These are phyloP conservation scores for Macadamia integrifolia DNA, from an alignment of 164 flowering plant genomes.

Conservation along the genomic window DNA sequence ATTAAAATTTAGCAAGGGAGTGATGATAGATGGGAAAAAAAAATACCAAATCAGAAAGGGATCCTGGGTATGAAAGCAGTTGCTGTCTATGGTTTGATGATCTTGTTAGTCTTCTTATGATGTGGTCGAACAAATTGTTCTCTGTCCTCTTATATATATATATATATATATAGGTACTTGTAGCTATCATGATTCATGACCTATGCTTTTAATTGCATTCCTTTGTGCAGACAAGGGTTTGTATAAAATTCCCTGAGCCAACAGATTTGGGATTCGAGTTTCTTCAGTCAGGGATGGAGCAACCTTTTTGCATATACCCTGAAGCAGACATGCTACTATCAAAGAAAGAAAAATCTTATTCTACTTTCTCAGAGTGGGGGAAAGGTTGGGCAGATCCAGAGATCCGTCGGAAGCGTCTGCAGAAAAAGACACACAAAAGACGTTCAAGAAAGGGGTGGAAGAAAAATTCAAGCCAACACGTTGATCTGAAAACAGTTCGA, in stretches of 20 bases:
- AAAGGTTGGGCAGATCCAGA: conserved; percentile 97
- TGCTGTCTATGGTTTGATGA: too few species aligned
- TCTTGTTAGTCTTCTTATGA: too few species aligned
- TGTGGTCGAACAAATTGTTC: too few species aligned
- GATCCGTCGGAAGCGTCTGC: conserved; percentile 69
- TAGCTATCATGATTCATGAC: background rate
- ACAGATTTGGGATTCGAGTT: conserved; percentile 52
- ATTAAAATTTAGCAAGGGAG: too few species aligned
- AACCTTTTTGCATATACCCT: conserved; percentile 43
- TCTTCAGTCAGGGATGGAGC: conserved; percentile 29
- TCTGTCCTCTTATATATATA: too few species aligned
- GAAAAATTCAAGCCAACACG: conserved; percentile 20
- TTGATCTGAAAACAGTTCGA: conserved; percentile 36
- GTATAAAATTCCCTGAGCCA: conserved; percentile 59
- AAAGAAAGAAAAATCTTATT: conserved; percentile 26
- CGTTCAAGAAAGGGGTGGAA: conserved; percentile 22
- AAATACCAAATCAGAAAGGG: too few species aligned
- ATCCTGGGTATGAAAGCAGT: too few species aligned
- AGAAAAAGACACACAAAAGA: conserved; percentile 22
- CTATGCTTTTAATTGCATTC: background rate
- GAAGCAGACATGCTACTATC: conserved; percentile 88
- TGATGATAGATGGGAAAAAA: too few species aligned
- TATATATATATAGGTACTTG: too few species aligned
- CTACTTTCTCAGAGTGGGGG: conserved; percentile 75
- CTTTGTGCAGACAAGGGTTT: conserved; percentile 48